Base-by-base conservation (phyloP, 805 yeast genomes). In the Yueomyces sinensis region DNA sequence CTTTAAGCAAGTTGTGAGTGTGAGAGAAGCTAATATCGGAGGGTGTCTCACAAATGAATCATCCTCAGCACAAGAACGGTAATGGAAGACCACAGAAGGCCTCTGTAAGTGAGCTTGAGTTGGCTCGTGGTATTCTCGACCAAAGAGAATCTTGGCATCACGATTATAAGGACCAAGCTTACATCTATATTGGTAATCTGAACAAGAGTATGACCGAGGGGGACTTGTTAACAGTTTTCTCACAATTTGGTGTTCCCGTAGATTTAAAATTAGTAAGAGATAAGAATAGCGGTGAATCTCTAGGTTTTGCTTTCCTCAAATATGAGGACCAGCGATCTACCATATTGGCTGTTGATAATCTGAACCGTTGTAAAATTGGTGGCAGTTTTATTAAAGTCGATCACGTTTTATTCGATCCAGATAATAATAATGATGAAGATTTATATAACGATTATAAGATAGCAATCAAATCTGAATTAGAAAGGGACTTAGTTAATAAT, bases 201-300 rank as follows among this genome's bases (percentile, higher is more conserved):
- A 76, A 84, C 9, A 57, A 49, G 13, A 71, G 72, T 23, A 52
- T 84, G 19, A 73, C 72, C 7, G 95, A 84, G 50, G 74, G 75
- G 32, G 96, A 89, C 50, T 54, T 89, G 0, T 47, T 86, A 5
- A 68, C 74, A 0, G 71, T 87, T 23, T 89, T 89, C 52, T 80
- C 94, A 2, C 96, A 89, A 49, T 89, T 71, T 54, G 97, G 97
- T 0, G 68, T 76, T 15, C 95, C 95, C 0, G 78, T 80, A 0
- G 82, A 80, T 44, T 51, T 89, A 25, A 72, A 76, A 34, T 59
- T 87, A 34, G 68, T 72, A 18, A 66, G 89, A 38, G 89, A 83
- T 47, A 63, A 62, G 37, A 69, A 64, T 3, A 67, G 79, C 0
- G 83, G 84, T 2, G 68, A 68, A 36, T 73, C 83, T 2, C 65